Base-by-base conservation (phyloP, 345 rosid species). In the Camelina laxa region DNA sequence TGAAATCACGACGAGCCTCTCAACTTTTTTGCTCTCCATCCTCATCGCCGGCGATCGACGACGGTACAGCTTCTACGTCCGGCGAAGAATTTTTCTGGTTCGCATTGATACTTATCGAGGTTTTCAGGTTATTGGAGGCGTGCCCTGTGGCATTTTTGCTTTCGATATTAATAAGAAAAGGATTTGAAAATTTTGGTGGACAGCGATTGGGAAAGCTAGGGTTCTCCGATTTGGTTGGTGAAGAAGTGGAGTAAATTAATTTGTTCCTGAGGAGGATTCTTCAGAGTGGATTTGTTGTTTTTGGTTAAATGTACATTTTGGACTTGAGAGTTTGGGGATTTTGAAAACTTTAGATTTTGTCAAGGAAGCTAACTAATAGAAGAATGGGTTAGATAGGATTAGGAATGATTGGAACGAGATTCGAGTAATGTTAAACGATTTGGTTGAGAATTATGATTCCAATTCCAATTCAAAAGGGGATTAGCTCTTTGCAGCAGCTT, bases 401-500 rank as follows among this genome's bases (percentile, higher is more conserved):
- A 55, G 62, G 70, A 47, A 69, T 66, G 72, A 45, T 9, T 55
- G 35, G 17, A 20, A 44, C 9, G 77, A 82, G 55, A 31, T 42
- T 49, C 49, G 16, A 39, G 72, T 77, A 61, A 72, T 80, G 65
- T 38, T 75, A 55, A 48, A 56, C 41, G 45, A 45, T 60, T 78
- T 75, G 60, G 76, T 65, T 59, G 76, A 80, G 69, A 74, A 76
- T 14, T 44, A 44, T 79, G 77, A 77, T 70, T 80, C 88, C 73
- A 27, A 77, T 70, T 80, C 88, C 73, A 27, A 27, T 27, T 27
- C 30, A 4, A 83, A 88, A 86, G 84, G 89, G 82, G 76, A 69
- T 80, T 82, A 78, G 74, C 61, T 82, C 38, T 70, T 72, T 79
- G 69, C 77, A 72, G 60, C 87, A 70, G 72, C 80, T 89, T 82